Percentiles rank a stretch among this genome's conserved stretches.
These are phyloP conservation scores for Acacia concinna DNA, from an alignment of 331 rosid species.

Conservation along the genomic window DNA sequence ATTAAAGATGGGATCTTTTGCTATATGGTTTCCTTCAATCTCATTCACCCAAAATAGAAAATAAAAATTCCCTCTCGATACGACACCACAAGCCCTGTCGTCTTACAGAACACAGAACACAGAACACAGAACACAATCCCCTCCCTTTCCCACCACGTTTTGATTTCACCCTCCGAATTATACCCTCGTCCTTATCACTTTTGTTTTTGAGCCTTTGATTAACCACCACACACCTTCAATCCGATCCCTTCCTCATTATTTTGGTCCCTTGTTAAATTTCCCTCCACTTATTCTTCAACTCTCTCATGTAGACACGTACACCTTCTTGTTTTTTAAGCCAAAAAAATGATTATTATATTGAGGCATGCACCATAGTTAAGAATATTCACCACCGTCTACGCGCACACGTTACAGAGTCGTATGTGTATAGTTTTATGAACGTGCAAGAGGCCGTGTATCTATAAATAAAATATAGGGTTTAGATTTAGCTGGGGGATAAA, in stretches of 20 bases:
- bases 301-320: too few species aligned
- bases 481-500: not conserved
- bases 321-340: too few species aligned
- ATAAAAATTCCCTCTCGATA: not conserved
- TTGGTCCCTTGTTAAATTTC: not conserved
- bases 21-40: not conserved
- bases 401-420: not conserved
- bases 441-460: too few species aligned
- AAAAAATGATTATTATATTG: too few species aligned
- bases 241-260: not conserved
- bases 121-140: not conserved
- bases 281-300: not conserved
- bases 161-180: not conserved
- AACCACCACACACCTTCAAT: not conserved
- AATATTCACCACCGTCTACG: not conserved
- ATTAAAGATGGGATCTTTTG: not conserved
- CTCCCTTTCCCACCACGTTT: not conserved
- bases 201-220: not conserved
- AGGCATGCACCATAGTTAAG: not conserved
- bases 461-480: too few species aligned
- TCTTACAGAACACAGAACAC: not conserved
- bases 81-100: not conserved
- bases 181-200: not conserved
- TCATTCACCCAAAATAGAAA: not conserved
- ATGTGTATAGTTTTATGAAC: not conserved